phyloP scores from a whole-genome alignment of 2,329 filamentous ascomycete genomes.

The Penicillium sp. region DNA sequence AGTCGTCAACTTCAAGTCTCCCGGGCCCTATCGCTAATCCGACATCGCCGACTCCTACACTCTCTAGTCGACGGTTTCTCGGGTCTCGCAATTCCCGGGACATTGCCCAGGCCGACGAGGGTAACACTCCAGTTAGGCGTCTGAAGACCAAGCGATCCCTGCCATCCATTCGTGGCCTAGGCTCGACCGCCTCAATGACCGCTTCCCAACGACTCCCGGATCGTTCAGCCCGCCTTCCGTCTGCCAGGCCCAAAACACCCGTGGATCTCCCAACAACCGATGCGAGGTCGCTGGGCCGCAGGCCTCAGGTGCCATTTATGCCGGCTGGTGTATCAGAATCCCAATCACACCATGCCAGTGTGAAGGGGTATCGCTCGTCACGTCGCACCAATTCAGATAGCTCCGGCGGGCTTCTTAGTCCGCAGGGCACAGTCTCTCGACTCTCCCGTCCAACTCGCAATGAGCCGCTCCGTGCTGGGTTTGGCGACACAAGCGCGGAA shows the following conservation, averaged over 20 bases:
- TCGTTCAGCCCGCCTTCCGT: slow-evolving; percentile 26
- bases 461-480: slow-evolving; percentile 48
- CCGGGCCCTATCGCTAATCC: slow-evolving; percentile 60
- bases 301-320: slow-evolving; percentile 69
- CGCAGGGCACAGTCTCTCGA: slow-evolving; percentile 41
- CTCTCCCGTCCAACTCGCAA: slow-evolving; percentile 42
- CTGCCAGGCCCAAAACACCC: slow-evolving; percentile 64
- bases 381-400: slow-evolving; percentile 81
- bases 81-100: slow-evolving; percentile 41
- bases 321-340: slow-evolving; percentile 70
- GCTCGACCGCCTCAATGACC: slow-evolving; percentile 28
- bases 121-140: slow-evolving; percentile 53
- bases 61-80: slow-evolving; percentile 61
- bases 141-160: slow-evolving; percentile 61
- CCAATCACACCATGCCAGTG: slow-evolving; percentile 73
- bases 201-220: slow-evolving; percentile 40
- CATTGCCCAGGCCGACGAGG: slow-evolving; percentile 38
- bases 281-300: slow-evolving; percentile 47
- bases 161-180: slow-evolving; percentile 52
- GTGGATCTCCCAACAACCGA: slow-evolving; percentile 55
- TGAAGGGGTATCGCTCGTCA: slow-evolving; percentile 68
- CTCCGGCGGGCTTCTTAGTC: slow-evolving; percentile 47
- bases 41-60: slow-evolving; percentile 55
- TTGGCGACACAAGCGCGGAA: slow-evolving; percentile 49
- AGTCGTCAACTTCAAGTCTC: slow-evolving; percentile 66